A percentile compares a stretch with the other conserved stretches of the same genome.
These are phyloP conservation scores for Hermanozyma aechmeae DNA, from an alignment of 805 yeast species.

Conservation along the genomic window DNA sequence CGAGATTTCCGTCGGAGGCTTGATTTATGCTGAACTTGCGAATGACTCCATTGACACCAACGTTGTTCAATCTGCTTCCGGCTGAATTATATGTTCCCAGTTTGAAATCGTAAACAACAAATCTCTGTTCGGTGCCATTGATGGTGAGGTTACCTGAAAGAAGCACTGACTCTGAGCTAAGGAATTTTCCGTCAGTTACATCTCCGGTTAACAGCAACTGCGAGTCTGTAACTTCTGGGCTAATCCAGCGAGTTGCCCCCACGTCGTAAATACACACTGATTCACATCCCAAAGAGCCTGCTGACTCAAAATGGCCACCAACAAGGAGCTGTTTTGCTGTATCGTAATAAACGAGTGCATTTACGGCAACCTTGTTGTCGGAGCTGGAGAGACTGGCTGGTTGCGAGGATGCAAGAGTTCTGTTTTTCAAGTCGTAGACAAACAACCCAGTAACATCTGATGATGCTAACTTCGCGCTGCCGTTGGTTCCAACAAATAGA, in stretches of 20 bases:
- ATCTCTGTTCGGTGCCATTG: conserved; percentile 23
- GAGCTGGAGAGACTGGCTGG: conserved; percentile 39
- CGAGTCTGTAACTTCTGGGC: conserved; percentile 31
- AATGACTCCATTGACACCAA: conserved; percentile 15
- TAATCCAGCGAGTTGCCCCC: conserved; percentile 44
- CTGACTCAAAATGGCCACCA: conserved; percentile 62
- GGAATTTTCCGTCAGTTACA: conserved; percentile 41
- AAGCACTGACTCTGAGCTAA: conserved; percentile 25
- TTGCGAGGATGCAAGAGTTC: conserved; percentile 34
- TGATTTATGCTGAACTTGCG: conserved; percentile 39
- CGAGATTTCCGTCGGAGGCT: conserved; percentile 19
- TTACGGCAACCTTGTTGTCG: conserved; percentile 34
- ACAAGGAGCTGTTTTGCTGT: conserved; percentile 39
- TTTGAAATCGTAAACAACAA: conserved; percentile 47
- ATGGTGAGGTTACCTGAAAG: conserved; percentile 45
- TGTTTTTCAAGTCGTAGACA: conserved; percentile 39
- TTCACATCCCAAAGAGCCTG: conserved; percentile 49
- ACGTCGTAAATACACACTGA: conserved; percentile 61
- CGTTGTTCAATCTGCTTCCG: conserved; percentile 10
- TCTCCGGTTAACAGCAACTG: conserved; percentile 37
- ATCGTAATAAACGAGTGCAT: conserved; percentile 26
- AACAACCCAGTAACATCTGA: conserved; percentile 35
- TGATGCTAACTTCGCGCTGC: conserved; percentile 15
- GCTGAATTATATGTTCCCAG: conserved; percentile 16
- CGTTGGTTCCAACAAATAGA: conserved; percentile 40